Percentiles rank a stretch among this genome's conserved stretches.
Conservation (phyloP, 768 basidiomycete species). For the Pleurotus citrinopileatus region DNA sequence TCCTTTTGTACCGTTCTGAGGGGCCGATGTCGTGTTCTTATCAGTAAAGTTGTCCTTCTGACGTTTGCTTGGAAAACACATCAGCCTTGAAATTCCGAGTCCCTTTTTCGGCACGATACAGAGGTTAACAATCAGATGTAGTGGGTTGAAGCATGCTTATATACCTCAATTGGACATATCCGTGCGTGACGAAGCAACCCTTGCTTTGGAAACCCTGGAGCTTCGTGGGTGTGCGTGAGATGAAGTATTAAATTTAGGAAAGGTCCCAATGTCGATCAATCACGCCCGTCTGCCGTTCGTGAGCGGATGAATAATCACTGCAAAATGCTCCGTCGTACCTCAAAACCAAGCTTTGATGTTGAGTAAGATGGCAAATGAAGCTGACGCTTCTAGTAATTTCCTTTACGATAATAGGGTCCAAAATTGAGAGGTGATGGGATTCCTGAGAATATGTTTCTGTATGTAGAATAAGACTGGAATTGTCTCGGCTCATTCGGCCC, state of each 20-base stretch:
- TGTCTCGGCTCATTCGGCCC: background rate
- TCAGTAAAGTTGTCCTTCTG: constrained; percentile 9
- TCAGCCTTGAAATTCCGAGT: background rate
- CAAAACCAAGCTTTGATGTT: background rate
- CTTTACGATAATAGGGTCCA: background rate
- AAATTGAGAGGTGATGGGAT: background rate
- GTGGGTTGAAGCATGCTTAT: background rate
- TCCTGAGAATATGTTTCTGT: background rate
- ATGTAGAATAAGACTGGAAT: background rate
- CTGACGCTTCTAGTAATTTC: background rate
- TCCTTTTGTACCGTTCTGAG: constrained; percentile 10
- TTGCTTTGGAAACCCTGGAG: background rate
- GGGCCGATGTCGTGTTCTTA: background rate
- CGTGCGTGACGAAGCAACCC: background rate
- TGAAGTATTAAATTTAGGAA: background rate
- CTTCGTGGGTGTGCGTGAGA: constrained; percentile 6
- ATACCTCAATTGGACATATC: background rate
- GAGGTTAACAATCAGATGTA: background rate
- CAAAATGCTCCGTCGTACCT: background rate
- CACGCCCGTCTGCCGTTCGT: background rate
- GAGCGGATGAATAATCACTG: background rate
- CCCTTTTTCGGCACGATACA: background rate
- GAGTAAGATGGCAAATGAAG: background rate
- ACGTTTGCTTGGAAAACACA: constrained; percentile 10
- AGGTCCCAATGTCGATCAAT: background rate